Evolutionary conservation across 2,329 filamentous ascomycete genomes (phyloP).

Genomic region (Pseudogymnoascus sp.): DNA sequence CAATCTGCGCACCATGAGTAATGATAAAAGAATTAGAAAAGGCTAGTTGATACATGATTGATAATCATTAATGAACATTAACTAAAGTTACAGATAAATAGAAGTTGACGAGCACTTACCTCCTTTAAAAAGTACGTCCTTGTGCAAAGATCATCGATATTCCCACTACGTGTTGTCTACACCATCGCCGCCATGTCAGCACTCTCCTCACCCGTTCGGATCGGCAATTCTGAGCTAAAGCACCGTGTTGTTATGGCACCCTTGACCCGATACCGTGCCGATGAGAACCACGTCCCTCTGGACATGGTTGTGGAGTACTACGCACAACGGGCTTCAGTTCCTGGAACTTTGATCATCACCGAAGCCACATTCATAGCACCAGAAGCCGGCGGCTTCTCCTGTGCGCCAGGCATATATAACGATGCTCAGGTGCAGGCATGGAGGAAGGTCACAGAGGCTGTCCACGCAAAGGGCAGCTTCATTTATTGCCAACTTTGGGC

Average conservation of each 20-base stretch:
- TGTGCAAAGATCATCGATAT: not conserved
- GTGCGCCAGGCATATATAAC: constrained; percentile 52
- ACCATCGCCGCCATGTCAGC: constrained; percentile 17
- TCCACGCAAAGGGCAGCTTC: constrained; percentile 54
- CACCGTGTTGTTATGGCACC: constrained; percentile 44
- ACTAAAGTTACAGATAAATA: not conserved
- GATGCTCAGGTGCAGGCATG: constrained; percentile 51
- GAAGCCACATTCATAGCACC: constrained; percentile 49
- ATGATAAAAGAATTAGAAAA: not conserved
- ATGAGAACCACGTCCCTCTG: constrained; percentile 40
- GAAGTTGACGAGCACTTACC: not conserved
- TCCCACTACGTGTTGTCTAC: not conserved
- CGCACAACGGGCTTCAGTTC: constrained; percentile 42
- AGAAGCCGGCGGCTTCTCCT: constrained; percentile 39
- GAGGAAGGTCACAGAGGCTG: constrained; percentile 52
- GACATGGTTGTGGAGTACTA: constrained; percentile 42
- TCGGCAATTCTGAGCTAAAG: constrained; percentile 35
- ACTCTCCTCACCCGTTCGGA: constrained; percentile 35
- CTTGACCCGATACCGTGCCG: constrained; percentile 38
- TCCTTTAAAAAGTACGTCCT: not conserved
- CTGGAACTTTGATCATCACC: constrained; percentile 50
- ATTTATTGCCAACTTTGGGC: constrained; percentile 59
- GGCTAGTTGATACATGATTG: not conserved
- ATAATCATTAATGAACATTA: not conserved
- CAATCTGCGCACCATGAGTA: not conserved